phyloP scores from a whole-genome alignment of 2,329 filamentous ascomycete genomes.

The Neophaeococcomyces aloes region DNA sequence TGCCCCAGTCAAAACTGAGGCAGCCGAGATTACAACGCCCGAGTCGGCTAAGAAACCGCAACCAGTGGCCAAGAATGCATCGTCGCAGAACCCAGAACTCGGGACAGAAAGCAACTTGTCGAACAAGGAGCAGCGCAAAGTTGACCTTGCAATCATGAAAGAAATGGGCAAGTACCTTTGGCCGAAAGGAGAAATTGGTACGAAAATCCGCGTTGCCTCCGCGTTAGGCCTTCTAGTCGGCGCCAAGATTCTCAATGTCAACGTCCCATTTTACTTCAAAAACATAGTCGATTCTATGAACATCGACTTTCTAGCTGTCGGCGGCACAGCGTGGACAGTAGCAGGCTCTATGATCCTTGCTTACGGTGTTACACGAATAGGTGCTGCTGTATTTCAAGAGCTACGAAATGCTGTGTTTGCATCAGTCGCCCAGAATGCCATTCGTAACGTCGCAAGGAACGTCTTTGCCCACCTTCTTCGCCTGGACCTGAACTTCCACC shows the following conservation, averaged over 20 bases:
- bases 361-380: constrained; percentile 78
- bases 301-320: constrained; percentile 73
- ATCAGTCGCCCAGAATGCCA: constrained; percentile 92
- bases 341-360: constrained; percentile 85
- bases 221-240: constrained; percentile 77
- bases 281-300: constrained; percentile 97
- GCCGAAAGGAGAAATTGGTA: constrained; percentile 78
- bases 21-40: constrained; percentile 13
- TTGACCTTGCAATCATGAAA: constrained; percentile 97
- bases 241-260: constrained; percentile 91
- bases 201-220: constrained; percentile 72
- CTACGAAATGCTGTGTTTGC: constrained; percentile 93
- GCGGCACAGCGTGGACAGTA: constrained; percentile 80
- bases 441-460: constrained; percentile 77
- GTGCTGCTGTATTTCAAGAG: constrained; percentile 84
- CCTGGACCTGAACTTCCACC: constrained; percentile 86
- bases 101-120: constrained; percentile 55
- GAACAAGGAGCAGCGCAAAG: constrained; percentile 81
- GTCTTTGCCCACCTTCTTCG: constrained; percentile 85
- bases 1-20: constrained; percentile 10
- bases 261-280: constrained; percentile 99
- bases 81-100: constrained; percentile 45
- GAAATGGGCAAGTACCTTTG: constrained; percentile 95
- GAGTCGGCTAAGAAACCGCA: constrained; percentile 16
- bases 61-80: constrained; percentile 19